Evolutionary conservation across 805 yeast genomes (phyloP).

Genomic region (Millerago galiae): DNA sequence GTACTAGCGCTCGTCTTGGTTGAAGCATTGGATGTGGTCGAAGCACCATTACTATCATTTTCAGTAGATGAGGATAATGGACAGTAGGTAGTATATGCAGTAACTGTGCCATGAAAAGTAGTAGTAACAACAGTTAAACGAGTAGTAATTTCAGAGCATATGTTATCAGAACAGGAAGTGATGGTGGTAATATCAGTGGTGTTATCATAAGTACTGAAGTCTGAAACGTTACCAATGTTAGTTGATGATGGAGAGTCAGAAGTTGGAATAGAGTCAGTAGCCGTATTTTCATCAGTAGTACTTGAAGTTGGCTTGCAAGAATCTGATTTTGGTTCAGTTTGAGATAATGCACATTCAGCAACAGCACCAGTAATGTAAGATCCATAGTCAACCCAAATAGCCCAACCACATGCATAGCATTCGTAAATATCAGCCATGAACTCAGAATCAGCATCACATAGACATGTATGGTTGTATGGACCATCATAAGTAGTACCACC

Average conservation of each 20-base stretch:
- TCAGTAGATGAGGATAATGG: no score
- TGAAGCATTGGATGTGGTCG: no score
- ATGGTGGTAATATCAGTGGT: neutral
- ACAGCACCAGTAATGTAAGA: neutral
- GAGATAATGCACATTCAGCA: slow-evolving; percentile 6
- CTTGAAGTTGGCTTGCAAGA: neutral
- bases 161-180: neutral
- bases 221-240: neutral
- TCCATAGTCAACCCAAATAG: slow-evolving; percentile 6
- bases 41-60: no score
- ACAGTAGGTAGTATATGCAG: neutral
- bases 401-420: slow-evolving; percentile 9
- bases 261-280: neutral
- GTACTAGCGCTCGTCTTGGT: neutral
- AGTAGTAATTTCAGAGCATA: neutral
- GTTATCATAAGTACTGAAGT: neutral
- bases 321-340: slow-evolving; percentile 6
- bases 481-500: neutral
- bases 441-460: slow-evolving; percentile 4
- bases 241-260: neutral
- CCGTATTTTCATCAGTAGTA: neutral
- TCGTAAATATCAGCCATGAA: slow-evolving; percentile 1
- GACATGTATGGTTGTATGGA: slow-evolving; percentile 6
- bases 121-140: neutral
- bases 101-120: neutral